Base-by-base conservation (phyloP, 2,329 filamentous ascomycete genomes). In the Penicillium sp. region DNA sequence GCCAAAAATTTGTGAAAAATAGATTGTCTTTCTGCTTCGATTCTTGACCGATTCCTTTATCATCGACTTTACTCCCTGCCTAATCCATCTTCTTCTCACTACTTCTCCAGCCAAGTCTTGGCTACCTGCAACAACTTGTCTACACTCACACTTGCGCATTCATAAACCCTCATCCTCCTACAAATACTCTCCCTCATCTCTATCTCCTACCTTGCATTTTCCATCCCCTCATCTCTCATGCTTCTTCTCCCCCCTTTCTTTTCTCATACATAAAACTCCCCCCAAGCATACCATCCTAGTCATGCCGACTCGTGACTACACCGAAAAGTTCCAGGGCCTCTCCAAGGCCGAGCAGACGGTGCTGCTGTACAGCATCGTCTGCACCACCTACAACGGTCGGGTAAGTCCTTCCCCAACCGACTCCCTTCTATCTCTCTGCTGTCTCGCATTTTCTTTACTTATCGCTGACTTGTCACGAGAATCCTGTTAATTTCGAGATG, bases 311-410 rank as follows among this genome's bases (percentile, higher is more conserved):
- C 8, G 16, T 26, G 51, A 13, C 25, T 33, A 30, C 30, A 22
- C 19, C 19, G 30, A 22, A 5, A 22, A 25, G 8, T 16, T 8
- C 22, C 53, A 28, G 25, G 30, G 28, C 43, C 13, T 55, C 19
- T n/a, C 37, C 53, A 2, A n/a, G 13, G 4, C 42, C 4, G 53
- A 55, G 6, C 7, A 25, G n/a, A 40, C 13, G 3, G 45, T 55
- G 42, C 53, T 55, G 2, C 13, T 46, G 6, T 46, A 35, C 10
- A 26, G 53, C n/a, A 55, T 46, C 26, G 6, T 55, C 16, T 55
- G 26, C 53, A 19, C 26, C 10, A 25, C 26, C 19, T 8, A 48
- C 8, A 30, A 30, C 5, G 22, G 42, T 13, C 38, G 14, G 33
- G 53, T 48, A 35, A 28, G 53, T 37, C 38, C 13, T 2, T 14